Evolutionary conservation across 2,329 filamentous ascomycete species (phyloP).

Genomic region (Claviceps humidiphila): DNA sequence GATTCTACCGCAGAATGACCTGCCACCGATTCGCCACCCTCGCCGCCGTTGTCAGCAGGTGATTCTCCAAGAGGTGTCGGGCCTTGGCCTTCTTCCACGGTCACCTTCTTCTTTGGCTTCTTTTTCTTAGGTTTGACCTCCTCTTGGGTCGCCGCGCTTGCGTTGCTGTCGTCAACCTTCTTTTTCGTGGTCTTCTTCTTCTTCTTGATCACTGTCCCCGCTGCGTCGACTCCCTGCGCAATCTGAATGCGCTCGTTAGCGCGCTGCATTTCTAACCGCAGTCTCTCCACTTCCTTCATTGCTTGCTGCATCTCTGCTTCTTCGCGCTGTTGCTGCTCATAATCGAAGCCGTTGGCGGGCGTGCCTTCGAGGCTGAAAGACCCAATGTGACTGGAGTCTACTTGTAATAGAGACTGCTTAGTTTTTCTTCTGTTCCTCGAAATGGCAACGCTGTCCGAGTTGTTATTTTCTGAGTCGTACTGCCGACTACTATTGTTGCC

Average conservation of each 20-base stretch:
- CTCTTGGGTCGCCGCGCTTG: constrained; percentile 9
- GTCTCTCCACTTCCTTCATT: constrained; percentile 74
- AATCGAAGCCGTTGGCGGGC: constrained; percentile 32
- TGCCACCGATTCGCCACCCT: not conserved
- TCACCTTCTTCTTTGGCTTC: constrained; percentile 19
- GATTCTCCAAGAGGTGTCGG: not conserved
- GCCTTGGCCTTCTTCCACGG: not conserved
- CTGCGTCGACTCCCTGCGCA: constrained; percentile 51
- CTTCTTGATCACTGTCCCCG: constrained; percentile 52
- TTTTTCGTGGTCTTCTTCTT: constrained; percentile 39
- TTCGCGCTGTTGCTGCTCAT: constrained; percentile 57
- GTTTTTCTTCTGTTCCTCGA: constrained; percentile 34
- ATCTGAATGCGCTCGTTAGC: constrained; percentile 63
- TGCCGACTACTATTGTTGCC: constrained; percentile 21
- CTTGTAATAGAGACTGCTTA: constrained; percentile 58
- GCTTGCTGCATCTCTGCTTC: constrained; percentile 83
- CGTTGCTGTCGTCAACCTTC: not conserved
- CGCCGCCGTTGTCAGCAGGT: not conserved
- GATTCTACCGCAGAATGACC: not conserved
- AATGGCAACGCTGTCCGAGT: constrained; percentile 33
- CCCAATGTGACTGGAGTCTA: constrained; percentile 75
- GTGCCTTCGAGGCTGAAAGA: constrained; percentile 51
- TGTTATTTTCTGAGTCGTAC: constrained; percentile 40
- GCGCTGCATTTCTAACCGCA: constrained; percentile 80
- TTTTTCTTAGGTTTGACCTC: constrained; percentile 37